Percentiles rank a stretch among this genome's conserved stretches.
phyloP scores from a whole-genome alignment of 805 yeast genomes.

The Candida maesae region DNA sequence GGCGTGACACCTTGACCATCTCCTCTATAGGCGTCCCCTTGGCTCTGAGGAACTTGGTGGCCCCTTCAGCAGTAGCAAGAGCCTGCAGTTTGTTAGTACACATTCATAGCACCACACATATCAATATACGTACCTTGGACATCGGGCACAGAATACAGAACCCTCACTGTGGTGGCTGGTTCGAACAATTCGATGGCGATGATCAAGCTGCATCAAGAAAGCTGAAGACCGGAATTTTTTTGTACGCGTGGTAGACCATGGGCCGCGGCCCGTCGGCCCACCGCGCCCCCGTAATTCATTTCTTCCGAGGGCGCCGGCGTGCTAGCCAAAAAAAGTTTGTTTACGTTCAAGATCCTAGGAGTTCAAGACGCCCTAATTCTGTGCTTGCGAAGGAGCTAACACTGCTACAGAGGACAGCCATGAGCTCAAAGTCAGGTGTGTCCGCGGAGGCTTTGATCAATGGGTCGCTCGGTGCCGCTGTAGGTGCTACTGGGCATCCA shows the following conservation, averaged over 20 bases:
- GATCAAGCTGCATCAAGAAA: too few species aligned
- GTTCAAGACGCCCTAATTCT: neutral
- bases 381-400: too few species aligned
- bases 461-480: neutral
- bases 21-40: conserved; percentile 42
- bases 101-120: neutral
- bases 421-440: conserved; percentile 5
- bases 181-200: too few species aligned
- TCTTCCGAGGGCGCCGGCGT: too few species aligned
- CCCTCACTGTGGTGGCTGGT: too few species aligned
- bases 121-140: neutral
- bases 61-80: conserved; percentile 38
- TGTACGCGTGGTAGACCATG: too few species aligned
- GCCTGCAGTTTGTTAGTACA: neutral
- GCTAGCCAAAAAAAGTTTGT: conserved; percentile 17
- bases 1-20: conserved; percentile 34
- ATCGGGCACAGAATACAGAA: too few species aligned
- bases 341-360: conserved; percentile 8
- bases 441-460: neutral
- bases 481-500: too few species aligned
- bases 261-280: too few species aligned
- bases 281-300: too few species aligned
- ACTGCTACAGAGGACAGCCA: too few species aligned
- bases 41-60: conserved; percentile 57
- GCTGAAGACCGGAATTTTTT: conserved; percentile 14